Evolutionary conservation across 768 basidiomycete species (phyloP).

Genomic region (Tricholoma sp.): DNA sequence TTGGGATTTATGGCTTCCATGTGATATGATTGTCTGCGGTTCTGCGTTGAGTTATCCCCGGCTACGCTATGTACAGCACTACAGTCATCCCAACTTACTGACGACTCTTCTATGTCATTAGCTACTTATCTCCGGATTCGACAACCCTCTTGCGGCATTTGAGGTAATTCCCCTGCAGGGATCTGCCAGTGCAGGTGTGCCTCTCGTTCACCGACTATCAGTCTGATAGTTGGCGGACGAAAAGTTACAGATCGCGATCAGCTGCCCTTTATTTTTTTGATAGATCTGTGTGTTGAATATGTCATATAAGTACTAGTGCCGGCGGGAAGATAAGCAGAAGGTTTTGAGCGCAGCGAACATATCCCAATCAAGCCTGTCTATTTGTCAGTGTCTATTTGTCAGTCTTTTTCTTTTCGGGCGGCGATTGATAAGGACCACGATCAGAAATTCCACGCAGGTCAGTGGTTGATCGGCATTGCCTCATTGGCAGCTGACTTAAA

Average conservation of each 20-base stretch:
- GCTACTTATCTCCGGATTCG: too few species aligned
- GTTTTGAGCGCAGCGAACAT: not conserved
- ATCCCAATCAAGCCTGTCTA: too few species aligned
- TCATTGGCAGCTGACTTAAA: too few species aligned
- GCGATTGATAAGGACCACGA: not conserved
- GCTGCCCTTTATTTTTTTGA: not conserved
- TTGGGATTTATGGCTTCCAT: not conserved
- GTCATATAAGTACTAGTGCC: not conserved
- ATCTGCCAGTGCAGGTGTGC: not conserved
- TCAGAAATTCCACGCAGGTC: not conserved
- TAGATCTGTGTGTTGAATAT: not conserved
- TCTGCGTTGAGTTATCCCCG: not conserved
- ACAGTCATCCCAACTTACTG: too few species aligned
- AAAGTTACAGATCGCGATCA: not conserved
- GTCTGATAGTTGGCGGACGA: too few species aligned
- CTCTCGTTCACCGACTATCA: not conserved
- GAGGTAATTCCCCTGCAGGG: not conserved
- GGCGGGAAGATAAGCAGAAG: not conserved
- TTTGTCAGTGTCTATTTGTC: not conserved
- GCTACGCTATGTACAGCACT: too few species aligned
- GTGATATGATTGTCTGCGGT: not conserved
- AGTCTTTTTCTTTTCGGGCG: not conserved
- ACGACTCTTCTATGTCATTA: too few species aligned
- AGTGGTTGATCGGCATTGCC: too few species aligned
- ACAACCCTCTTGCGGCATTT: too few species aligned